Evolutionary conservation across 2,329 filamentous ascomycete genomes (phyloP).

Genomic region (Incumbomyces lentus): DNA sequence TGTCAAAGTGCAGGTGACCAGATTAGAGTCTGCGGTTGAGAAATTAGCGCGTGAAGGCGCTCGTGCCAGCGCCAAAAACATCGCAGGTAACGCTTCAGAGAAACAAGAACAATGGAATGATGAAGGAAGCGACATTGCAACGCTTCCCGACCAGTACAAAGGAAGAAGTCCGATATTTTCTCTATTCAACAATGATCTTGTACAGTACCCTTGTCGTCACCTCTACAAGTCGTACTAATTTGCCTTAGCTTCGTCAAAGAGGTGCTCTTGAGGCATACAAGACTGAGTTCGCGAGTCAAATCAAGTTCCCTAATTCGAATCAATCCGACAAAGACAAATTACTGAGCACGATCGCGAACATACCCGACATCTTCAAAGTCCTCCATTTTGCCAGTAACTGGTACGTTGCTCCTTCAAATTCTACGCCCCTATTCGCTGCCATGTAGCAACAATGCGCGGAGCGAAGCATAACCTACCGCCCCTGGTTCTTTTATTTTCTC

Average conservation of each 20-base stretch:
- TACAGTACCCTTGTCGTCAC: slow-evolving; percentile 1
- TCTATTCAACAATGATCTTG: slow-evolving; percentile 18
- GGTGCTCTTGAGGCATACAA: slow-evolving; percentile 2
- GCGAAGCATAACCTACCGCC: too few species aligned
- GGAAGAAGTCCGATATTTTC: slow-evolving; percentile 15
- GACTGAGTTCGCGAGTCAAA: slow-evolving; percentile 3
- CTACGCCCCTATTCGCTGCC: too few species aligned
- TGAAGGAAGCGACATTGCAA: background rate
- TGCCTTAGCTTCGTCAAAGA: slow-evolving; percentile 1
- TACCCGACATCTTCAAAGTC: slow-evolving; percentile 15
- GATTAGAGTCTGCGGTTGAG: slow-evolving; percentile 1
- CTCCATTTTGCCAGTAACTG: slow-evolving; percentile 16
- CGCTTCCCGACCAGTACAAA: slow-evolving; percentile 6
- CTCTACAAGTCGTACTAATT: background rate
- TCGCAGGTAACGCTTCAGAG: background rate
- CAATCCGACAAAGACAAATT: slow-evolving; percentile 14
- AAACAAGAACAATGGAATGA: background rate
- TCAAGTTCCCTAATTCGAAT: slow-evolving; percentile 4
- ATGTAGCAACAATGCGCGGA: too few species aligned
- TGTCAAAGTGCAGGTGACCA: background rate
- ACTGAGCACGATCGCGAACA: slow-evolving; percentile 14
- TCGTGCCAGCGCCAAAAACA: background rate
- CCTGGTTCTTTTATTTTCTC: background rate
- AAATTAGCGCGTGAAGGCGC: slow-evolving; percentile 1
- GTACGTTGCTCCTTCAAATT: background rate